Base-by-base conservation (phyloP, 164 flowering plant species). In the Nymphaea colorata region DNA sequence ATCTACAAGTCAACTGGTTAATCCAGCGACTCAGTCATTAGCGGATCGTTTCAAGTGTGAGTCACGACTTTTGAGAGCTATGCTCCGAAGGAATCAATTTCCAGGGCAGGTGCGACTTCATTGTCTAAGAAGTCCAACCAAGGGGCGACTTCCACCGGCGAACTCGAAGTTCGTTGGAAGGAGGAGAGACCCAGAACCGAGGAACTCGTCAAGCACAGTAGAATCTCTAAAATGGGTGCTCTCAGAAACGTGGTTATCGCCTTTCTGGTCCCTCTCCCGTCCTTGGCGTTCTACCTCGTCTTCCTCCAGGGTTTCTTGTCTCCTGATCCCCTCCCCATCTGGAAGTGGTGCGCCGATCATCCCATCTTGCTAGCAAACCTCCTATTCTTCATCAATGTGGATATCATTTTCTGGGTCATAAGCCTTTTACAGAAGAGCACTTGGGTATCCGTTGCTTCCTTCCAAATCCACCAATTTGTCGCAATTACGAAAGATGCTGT, bases 351-450 rank as follows among this genome's bases (percentile, higher is more conserved):
- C 75, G 73, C 76, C 55, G 57, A 77, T 71, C 98, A 91, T 75
- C 98, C 98, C 44, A 64, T 91, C 61, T 77, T 87, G 10, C 69
- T 91, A 4, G 94, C 92, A 73, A 85, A 89, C 68, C 68, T 72
- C 60, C 77, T 93, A 66, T 93, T 93, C 86, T 88, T 89, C 87
- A 41, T 91, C 82, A 93, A 93, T 64, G 88, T 93, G 74, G 75
- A 89, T 68, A 36, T 83, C 68, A 82, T 89, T 73, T 91, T 93
- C 80, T 93, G 97, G 97, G 15, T 85, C 75, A 80, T 93, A 69
- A 76, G 94, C 55, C 79, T 76, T 17, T 65, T 89, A 66, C 98
- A 84, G 71, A 80, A 84, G 5, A 87, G 83, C 79, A 83, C 91
- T 75, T 91, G 98, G 98, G 98, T 92, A 63, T 4, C 43, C 2